Evolutionary conservation across 176 grass and related monocot genomes (phyloP), one percentile per base, ranked within the genome.

Genomic region (Olyra latifolia): DNA sequence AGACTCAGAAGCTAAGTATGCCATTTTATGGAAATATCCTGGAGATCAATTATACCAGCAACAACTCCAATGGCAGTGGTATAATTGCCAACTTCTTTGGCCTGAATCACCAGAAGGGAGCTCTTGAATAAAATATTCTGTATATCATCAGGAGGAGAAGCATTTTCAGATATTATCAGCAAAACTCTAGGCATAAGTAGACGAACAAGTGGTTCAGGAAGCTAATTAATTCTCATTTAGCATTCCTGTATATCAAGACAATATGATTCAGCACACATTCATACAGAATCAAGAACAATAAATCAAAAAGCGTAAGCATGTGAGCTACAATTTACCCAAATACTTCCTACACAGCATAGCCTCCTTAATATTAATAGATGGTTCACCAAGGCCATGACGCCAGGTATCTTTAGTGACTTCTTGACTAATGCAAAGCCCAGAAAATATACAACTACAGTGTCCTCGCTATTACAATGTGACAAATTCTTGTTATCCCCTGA

Each of bases 101-200:
- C 90, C 47, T 93, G 88, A 30, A 98, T 94, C 80, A 98, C 86
- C 43, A 93, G 69, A 83, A 83, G 90, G 2, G 90, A 91, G 73
- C 76, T 89, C 71, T 83, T 69, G 16, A n/a, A 19, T 95, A 98
- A 78, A 86, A 98, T 74, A 81, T 88, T 80, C 78, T 95, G 84
- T 88, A 91, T 82, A 92, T 89, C 49, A 6, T 63, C 19, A 72
- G 22, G 4, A 60, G 35, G 24, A 50, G 17, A 39, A 44, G 20
- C 13, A 25, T 41, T 45, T 35, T 44, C 76, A 30, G 47, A 12
- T 46, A 53, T 40, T 46, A 29, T 62, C 23, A 76, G 40, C 56
- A 46, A 62, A 46, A 46, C 24, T 62, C 41, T 62, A 3, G 15
- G 5, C 41, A 76, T 76, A 46, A 47, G 52, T 16, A 24, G 23